A percentile compares a stretch with the other conserved stretches of the same genome.
phyloP scores from a whole-genome alignment of 1,284 basidiomycete species.

The Gomphus sp. region DNA sequence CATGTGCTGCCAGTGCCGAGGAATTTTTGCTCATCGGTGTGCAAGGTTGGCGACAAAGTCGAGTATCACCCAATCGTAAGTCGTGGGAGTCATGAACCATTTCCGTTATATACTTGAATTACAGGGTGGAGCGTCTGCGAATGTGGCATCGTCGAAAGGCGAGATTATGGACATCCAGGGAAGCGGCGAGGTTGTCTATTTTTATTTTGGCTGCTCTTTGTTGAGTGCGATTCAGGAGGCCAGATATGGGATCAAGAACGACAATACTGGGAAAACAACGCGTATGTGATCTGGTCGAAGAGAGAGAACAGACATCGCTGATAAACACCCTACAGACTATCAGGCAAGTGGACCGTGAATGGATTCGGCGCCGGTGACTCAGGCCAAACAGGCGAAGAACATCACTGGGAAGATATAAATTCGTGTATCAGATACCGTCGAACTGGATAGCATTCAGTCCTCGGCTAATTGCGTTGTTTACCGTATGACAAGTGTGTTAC shows the following conservation, averaged over 20 bases:
- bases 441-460: not conserved
- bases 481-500: not conserved
- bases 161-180: slow-evolving; percentile 25
- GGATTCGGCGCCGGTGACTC: not conserved
- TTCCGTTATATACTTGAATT: not conserved
- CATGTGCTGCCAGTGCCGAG: not conserved
- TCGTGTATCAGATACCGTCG: not conserved
- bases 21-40: not conserved
- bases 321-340: slow-evolving; percentile 17
- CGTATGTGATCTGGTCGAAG: slow-evolving; percentile 4
- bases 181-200: slow-evolving; percentile 21
- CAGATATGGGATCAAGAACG: slow-evolving; percentile 32
- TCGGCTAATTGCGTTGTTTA: not conserved
- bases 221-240: slow-evolving; percentile 17
- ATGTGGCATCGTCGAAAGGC: slow-evolving; percentile 29
- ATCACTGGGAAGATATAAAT: slow-evolving; percentile 24
- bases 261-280: slow-evolving; percentile 32
- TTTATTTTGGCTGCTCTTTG: not conserved
- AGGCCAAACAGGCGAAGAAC: slow-evolving; percentile 26
- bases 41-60: slow-evolving; percentile 31
- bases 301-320: not conserved
- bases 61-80: slow-evolving; percentile 35
- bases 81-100: slow-evolving; percentile 1
- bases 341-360: slow-evolving; percentile 18
- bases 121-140: slow-evolving; percentile 24